Evolutionary conservation across 495 filamentous ascomycete genomes (phyloP), one percentile per base, ranked within the genome.

Genomic region (Umbilicaria muhlenbergii): DNA sequence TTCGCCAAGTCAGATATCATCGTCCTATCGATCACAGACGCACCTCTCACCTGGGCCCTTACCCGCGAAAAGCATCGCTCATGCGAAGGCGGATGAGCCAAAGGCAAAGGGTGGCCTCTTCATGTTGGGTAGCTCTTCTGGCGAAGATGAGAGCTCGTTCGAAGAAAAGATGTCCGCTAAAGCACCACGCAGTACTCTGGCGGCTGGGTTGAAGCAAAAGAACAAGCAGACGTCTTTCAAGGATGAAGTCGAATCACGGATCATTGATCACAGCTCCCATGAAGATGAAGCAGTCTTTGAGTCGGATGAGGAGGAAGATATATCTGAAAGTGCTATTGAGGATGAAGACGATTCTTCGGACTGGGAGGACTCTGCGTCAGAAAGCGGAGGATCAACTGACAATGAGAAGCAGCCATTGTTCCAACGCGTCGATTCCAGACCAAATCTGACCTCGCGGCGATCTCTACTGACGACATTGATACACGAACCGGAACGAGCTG

Each of bases 401-500:
- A 82, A 89, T 43, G 85, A 91, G 15, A 77, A 75, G 46, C 66
- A 75, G 42, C 47, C 44, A 1, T 66, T 83, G 50, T 96, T 96
- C 69, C 76, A 85, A 56, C 78, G 91, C 6, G 87, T 96, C 24
- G 86, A 94, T 57, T 94, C 89, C 15, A 74, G 77, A 50, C 78
- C 83, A 2, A 83, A 94, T 48, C 71, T 98, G 4, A 77, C 81
- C 10, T 92, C 92, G 7, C 76, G 83, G 17, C 77, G 83, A 39
- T 96, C 91, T 16, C 70, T 96, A 21, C 77, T 99, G 41, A 94
- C 91, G 1, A 80, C 86, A 43, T 78, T 88, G 73, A 73, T 99
- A 57, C 80, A 88, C 51, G 77, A 86, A 49, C 58, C 70, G 44
- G 74, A 79, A 36, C 75, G 83, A n/a, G 70, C 77, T 8, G 69